Base-by-base conservation (phyloP, 179 eudicot genomes). In the Vitellaria paradoxa region DNA sequence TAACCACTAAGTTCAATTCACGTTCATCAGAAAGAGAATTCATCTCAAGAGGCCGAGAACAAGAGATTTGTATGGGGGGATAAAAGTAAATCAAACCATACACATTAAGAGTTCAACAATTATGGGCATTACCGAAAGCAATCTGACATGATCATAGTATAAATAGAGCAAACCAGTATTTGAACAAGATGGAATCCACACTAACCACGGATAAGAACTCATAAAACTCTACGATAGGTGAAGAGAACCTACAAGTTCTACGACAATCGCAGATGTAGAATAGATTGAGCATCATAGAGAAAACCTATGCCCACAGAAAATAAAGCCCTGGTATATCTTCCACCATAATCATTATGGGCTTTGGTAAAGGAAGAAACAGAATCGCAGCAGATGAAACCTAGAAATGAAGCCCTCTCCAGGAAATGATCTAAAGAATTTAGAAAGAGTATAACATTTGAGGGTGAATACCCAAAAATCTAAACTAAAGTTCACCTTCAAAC, bases 221-320 rank as follows among this genome's bases (percentile, higher is more conserved):
- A 82, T 62, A 82, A 84, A 82, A 78, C 49, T 72, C 68, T 73
- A 75, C 10, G 52, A 68, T 78, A 79, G 76, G 88, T 79, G 85
- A 80, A 89, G 80, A 81, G 85, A 83, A 80, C 91, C 91, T 89
- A 85, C 37, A 82, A 79, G 66, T 64, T 78, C 85, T 83, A 87
- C 42, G 87, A 78, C 76, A 85, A 77, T 76, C 76, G 78, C 83
- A 80, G 83, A 82, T 78, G 89, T 81, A 74, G 87, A 81, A 68
- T 76, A 76, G 85, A 83, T 40, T 64, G 68, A 79, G 76, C 65
- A 80, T 77, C 83, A 81, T 65, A 42, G 81, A 83, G 26, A 73
- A 73, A 76, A 68, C 77, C 84, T 86, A 88, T 62, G 82, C 76
- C 86, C 73, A 80, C 66, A 64, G 80, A 78, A 70, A 72, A 80